phyloP scores from a whole-genome alignment of 2,329 filamentous ascomycete genomes.

The Trichoderma citrinoviride region DNA sequence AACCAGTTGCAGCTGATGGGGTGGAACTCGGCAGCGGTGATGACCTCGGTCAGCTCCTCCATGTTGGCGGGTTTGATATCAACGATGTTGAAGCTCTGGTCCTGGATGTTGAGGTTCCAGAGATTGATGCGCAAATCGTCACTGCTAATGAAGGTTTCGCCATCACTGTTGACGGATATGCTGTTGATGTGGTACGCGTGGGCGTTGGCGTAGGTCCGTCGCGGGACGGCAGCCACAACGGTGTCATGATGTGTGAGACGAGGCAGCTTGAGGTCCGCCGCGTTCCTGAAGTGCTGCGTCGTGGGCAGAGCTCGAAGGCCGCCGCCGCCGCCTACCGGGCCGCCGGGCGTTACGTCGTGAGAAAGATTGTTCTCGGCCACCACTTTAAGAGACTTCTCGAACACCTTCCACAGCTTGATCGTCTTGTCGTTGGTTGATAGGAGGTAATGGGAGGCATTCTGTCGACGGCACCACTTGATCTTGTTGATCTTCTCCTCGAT shows the following conservation, averaged over 20 bases:
- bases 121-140: conserved; percentile 97
- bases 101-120: conserved; percentile 99
- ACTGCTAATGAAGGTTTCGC: conserved; percentile 98
- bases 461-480: conserved; percentile 98
- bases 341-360: conserved; percentile 81
- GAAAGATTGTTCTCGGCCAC: conserved; percentile 99
- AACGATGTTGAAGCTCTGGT: conserved; percentile 99
- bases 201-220: conserved; percentile 95
- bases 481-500: conserved; percentile 99
- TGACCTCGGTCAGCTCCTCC: conserved; percentile 98
- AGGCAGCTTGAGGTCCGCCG: conserved; percentile 85
- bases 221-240: conserved; percentile 91
- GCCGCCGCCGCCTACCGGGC: conserved; percentile 65
- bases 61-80: conserved; percentile 99
- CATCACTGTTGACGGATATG: conserved; percentile 99
- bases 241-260: conserved; percentile 97
- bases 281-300: conserved; percentile 72
- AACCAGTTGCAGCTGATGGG: conserved; percentile 98
- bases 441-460: conserved; percentile 97
- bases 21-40: conserved; percentile 97
- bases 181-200: conserved; percentile 99
- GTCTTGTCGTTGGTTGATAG: conserved; percentile 99
- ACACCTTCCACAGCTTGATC: conserved; percentile 99
- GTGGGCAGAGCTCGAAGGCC: conserved; percentile 66
- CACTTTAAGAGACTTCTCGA: conserved; percentile 98